phyloP scores from a whole-genome alignment of 345 rosid species.

The Aegle marmelos region DNA sequence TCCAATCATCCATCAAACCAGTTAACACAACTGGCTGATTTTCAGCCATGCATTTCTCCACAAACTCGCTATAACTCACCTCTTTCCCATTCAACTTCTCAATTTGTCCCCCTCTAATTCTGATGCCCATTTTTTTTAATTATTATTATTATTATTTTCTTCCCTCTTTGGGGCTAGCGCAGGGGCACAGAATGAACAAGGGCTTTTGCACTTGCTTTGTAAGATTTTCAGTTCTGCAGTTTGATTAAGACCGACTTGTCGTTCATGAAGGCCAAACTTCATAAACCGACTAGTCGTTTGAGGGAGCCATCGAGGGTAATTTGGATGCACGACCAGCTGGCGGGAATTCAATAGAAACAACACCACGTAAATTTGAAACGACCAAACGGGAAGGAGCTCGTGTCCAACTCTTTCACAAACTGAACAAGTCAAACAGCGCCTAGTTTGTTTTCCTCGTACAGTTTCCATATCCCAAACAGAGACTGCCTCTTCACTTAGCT shows the following conservation, averaged over 20 bases:
- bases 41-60: conserved; percentile 56
- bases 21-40: conserved; percentile 74
- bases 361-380: not conserved
- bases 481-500: not conserved
- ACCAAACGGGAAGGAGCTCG: not conserved
- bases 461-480: no score
- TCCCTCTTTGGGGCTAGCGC: not conserved
- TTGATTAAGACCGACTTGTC: not conserved
- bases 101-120: conserved; percentile 49
- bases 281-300: not conserved
- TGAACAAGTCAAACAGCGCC: no score
- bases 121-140: conserved; percentile 52
- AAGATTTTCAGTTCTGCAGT: not conserved
- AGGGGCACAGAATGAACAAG: not conserved
- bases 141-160: not conserved
- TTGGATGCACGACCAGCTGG: not conserved
- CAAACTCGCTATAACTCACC: conserved; percentile 58
- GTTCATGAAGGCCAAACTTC: not conserved
- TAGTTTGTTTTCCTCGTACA: not conserved
- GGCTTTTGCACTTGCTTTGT: no score
- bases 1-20: conserved; percentile 78
- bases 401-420: not conserved
- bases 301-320: not conserved
- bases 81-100: conserved; percentile 70
- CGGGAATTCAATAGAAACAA: not conserved